A percentile compares a stretch with the other conserved stretches of the same genome.
Evolutionary conservation across 1,284 basidiomycete genomes (phyloP).

Genomic region (Ustilago esculenta): DNA sequence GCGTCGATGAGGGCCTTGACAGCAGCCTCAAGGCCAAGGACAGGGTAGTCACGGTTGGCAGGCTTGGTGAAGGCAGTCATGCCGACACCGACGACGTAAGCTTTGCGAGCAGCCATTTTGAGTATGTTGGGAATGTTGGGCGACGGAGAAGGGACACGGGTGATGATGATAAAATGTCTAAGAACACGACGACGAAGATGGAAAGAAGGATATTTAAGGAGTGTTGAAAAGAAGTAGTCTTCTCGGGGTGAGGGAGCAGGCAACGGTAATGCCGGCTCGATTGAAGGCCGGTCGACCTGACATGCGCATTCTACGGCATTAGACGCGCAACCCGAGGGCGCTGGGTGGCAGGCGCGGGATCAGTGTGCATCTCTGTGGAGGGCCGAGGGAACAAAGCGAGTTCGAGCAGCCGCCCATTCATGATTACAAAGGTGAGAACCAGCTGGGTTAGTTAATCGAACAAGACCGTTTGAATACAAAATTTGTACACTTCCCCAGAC

Average conservation of each 20-base stretch:
- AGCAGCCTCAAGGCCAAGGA: constrained; percentile 75
- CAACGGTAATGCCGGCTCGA: constrained; percentile 19
- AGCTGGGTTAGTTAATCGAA: too few species aligned
- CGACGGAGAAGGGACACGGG: too few species aligned
- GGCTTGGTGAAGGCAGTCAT: constrained; percentile 85
- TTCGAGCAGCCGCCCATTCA: too few species aligned
- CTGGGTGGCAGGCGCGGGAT: too few species aligned
- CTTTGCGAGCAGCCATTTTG: constrained; percentile 45
- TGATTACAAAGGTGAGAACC: too few species aligned
- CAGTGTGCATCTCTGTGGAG: too few species aligned
- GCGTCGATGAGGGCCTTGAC: constrained; percentile 86
- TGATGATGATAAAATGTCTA: not conserved
- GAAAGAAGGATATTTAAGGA: constrained; percentile 10
- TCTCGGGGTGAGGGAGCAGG: constrained; percentile 1
- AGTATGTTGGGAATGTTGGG: not conserved
- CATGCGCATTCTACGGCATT: too few species aligned
- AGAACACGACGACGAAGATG: not conserved
- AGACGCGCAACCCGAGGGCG: too few species aligned
- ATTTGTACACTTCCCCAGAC: too few species aligned
- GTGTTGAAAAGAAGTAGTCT: constrained; percentile 1
- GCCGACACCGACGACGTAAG: constrained; percentile 75
- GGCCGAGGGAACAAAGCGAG: not conserved
- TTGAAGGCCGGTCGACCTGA: constrained; percentile 15
- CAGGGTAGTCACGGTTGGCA: constrained; percentile 70
- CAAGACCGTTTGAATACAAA: too few species aligned